Base-by-base conservation (phyloP, 345 rosid species). In the Mangifera indica region DNA sequence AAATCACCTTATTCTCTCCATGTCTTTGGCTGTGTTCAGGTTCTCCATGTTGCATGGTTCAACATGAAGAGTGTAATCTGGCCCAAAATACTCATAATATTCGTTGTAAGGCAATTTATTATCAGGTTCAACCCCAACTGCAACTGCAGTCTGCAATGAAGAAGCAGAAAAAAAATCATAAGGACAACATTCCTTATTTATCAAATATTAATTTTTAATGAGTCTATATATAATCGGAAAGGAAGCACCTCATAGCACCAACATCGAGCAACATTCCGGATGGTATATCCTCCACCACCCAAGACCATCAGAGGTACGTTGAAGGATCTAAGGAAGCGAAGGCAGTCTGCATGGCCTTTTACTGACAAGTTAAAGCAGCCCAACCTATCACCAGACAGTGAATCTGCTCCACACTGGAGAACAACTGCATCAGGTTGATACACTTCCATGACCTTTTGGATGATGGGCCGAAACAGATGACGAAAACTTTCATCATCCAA, bases 51-150 rank as follows among this genome's bases (percentile, higher is more conserved):
- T 84, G 71, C 81, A 81, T 11, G 87, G 85, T 49, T 84, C 82
- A 78, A 78, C 85, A 53, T 85, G 89, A 72, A 90, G 89, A 44
- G 87, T 79, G 62, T 88, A 88, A 70, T 88, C 93, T 7, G 91
- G 93, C 72, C 96, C 96, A 59, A 90, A 88, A 70, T 90, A 90
- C 69, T 90, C 91, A 74, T 76, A 90, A 73, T 88, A 90, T 79
- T 88, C 96, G 63, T 88, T 90, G 66, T 88, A 89, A 1, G 92
- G 97, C 93, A 89, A 44, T 44, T 44, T 11, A 44, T 44, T 13
- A 22, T 82, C 82, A 88, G 99, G 99, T 82, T 95, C 99, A 46
- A 95, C 94, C 64, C 92, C 97, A 78, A 95, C 97, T 9, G 98
- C 98, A 63, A 95, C 94, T 42, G 99, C 99, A 64, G 99, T 93